Evolutionary conservation across 2,329 filamentous ascomycete genomes (phyloP), one percentile per base, ranked within the genome.

Genomic region (Pseudogymnoascus sp.): DNA sequence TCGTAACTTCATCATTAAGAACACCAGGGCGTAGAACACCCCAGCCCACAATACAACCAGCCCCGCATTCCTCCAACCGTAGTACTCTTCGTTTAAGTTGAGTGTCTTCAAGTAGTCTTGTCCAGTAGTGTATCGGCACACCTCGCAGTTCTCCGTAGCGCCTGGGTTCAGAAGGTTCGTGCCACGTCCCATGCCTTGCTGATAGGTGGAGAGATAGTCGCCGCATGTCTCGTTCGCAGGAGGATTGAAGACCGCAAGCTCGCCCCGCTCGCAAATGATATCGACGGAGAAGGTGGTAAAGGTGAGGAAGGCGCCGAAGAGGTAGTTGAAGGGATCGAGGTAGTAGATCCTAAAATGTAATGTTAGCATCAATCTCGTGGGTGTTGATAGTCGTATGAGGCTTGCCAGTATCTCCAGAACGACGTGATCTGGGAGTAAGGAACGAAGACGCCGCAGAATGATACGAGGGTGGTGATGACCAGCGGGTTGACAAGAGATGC

Each of bases 371-470:
- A 4, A 22, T 22, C 22, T 22, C 22, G 22, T 22, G 22, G 22
- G 22, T 22, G 22, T 22, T 22, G 22, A 22, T 22, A 22, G 22
- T 22, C 22, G 22, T 22, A 22, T 22, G 22, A 22, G 22, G 22
- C 22, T 22, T 22, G 22, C 68, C 59, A 63, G 64, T 80, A 80
- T 22, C 77, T 75, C 88, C 88, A 91, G 72, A 91, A 91, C 0
- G 71, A 66, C 7, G 83, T 81, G 22, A 91, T 78, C 28, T 80
- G 78, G 0, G 68, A 64, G 64, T 86, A 89, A 0, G 88, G 87
- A 0, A 91, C 88, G 3, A 90, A 76, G 1, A 91, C 86, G 64
- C 89, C 89, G 66, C 87, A 91, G 75, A 92, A 91, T 1, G 81
- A 82, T 8, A 90, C 79, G 2, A 90, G 88, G 0, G 87, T 83